Evolutionary conservation across 192 early-diverging fungal genomes (phyloP), one percentile per base, ranked within the genome.

Genomic region (Dissophora globulifera): DNA sequence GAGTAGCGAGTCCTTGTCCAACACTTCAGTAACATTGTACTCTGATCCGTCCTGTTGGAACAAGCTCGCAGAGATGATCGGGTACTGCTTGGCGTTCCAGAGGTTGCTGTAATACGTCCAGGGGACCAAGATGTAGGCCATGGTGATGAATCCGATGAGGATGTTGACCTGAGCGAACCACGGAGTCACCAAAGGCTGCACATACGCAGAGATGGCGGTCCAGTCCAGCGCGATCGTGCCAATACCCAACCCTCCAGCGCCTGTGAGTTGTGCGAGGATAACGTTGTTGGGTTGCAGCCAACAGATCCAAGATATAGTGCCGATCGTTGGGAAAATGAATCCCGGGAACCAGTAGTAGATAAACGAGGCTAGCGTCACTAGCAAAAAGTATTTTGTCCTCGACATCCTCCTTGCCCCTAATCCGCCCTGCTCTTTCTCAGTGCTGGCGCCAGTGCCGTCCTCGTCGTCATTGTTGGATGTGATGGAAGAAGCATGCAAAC

Each of bases 401-500:
- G 30, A 78, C 61, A 47, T 75, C 33, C 33, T 43, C 26, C n/a
- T 33, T 38, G 35, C 35, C 35, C 7, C 35, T 13, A 38, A 6
- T 38, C 58, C 40, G 32, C 43, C 46, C 45, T 48, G n/a, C 27
- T 47, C 10, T 19, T 51, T 45, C 50, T 63, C 61, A 29, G n/a
- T n/a, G n/a, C n/a, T n/a, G 35, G 7, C 7, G 35, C 35, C 35
- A 38, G 6, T 38, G 35, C 13, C 35, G 7, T 38, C 35, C 29
- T 41, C n/a, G 75, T 53, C 31, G 7, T 38, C 35, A 9, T n/a
- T n/a, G n/a, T n/a, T n/a, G n/a, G n/a, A n/a, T n/a, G n/a, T n/a
- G n/a, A n/a, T n/a, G n/a, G n/a, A n/a, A n/a, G 40, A 46, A 30
- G 68, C 31, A 71, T 96, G 92, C 41, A 95, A 85, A 5, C 90